These are phyloP conservation scores for Rhizopogon roseolus DNA, from an alignment of 768 basidiomycete species.

Conservation along the genomic window DNA sequence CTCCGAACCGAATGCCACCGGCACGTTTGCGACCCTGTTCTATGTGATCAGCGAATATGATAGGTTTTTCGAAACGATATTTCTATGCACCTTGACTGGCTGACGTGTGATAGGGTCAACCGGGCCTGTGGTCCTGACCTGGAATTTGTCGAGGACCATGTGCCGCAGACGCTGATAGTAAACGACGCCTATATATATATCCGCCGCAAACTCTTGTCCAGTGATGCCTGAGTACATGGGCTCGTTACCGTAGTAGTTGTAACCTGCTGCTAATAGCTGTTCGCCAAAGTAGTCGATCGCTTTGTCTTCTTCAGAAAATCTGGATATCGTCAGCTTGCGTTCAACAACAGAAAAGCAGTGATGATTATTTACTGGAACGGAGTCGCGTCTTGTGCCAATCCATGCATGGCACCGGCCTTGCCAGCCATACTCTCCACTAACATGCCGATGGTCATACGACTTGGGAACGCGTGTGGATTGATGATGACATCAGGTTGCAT, in stretches of 20 bases:
- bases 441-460: constrained; percentile 99
- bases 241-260: constrained; percentile 99
- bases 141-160: constrained; percentile 99
- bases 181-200: constrained; percentile 97
- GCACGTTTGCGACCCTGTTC: constrained; percentile 91
- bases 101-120: constrained; percentile 95
- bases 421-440: constrained; percentile 99
- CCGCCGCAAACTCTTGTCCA: constrained; percentile 96
- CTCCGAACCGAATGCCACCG: constrained; percentile 98
- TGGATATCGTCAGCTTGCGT: constrained; percentile 26
- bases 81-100: constrained; percentile 79
- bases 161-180: constrained; percentile 98
- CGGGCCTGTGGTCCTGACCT: constrained; percentile 97
- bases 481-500: constrained; percentile 99
- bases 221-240: constrained; percentile 99
- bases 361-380: constrained; percentile 79
- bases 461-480: constrained; percentile 99
- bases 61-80: background rate
- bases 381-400: constrained; percentile 96
- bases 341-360: constrained; percentile 3
- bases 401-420: constrained; percentile 99
- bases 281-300: constrained; percentile 97
- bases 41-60: constrained; percentile 2
- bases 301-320: constrained; percentile 95
- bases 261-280: constrained; percentile 88